Base-by-base conservation (phyloP, 148 eudicot genomes). In the Cornus controversa region DNA sequence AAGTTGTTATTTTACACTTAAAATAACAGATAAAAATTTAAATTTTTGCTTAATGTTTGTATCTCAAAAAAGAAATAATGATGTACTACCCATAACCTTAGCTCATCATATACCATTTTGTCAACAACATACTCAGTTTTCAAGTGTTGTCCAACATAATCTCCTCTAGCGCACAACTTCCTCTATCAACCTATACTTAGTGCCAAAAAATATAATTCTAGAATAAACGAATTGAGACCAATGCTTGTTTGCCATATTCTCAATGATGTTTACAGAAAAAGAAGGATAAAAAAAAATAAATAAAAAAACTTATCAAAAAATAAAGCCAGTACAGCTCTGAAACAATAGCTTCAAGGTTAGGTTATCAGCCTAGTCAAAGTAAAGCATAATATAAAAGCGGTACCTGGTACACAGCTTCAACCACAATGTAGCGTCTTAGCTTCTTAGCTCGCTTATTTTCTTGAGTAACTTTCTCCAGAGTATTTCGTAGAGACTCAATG, bases 361-460 rank as follows among this genome's bases (percentile, higher is more conserved):
- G 68, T 74, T 60, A 14, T 34, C 47, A 73, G n/a, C 31, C 5
- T 11, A 31, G 58, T 18, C 0, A n/a, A 62, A 71, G 7, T 8
- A 71, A 54, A n/a, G 25, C 77, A 29, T 36, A 29, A 36, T 54
- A 15, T 18, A 11, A 26, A 77, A 62, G 45, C 69, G 23, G 60
- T 86, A 96, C 99, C 98, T 96, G 99, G 82, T 96, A 96, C 36
- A 93, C 86, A 75, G 92, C 93, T 87, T 96, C 99, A 47, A 84
- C 92, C 40, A 96, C 92, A 72, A 96, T 96, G 85, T 96, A 96
- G 54, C 99, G 97, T 77, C 98, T 89, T 25, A 92, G 84, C 86
- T 93, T 87, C 90, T 90, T 92, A 45, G 97, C 89, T 74, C 89
- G 81, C 77, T 93, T 87, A 77, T 90, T 92, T 67, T 88, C 90